phyloP scores from a whole-genome alignment of 257 asterid species.

The Primulina tabacum region DNA sequence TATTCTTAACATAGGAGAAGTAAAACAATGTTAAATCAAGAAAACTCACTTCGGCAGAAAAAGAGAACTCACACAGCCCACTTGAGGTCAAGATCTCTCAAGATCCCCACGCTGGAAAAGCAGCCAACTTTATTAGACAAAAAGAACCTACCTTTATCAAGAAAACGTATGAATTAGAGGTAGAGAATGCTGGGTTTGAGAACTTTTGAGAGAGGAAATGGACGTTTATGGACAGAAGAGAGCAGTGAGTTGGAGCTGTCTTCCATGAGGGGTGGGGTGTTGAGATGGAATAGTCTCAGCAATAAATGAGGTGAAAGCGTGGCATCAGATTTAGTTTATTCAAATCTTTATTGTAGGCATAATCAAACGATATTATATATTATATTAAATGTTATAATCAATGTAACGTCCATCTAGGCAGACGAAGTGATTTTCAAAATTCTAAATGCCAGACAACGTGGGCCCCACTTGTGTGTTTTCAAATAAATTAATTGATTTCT shows the following conservation, averaged over 20 bases:
- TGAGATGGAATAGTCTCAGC: slow-evolving; percentile 44
- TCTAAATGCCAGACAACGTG: not conserved
- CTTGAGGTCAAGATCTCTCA: slow-evolving; percentile 26
- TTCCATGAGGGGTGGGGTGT: slow-evolving; percentile 15
- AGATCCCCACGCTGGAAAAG: slow-evolving; percentile 24
- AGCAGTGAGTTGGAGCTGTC: slow-evolving; percentile 33
- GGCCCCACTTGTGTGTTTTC: not conserved
- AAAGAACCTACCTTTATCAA: slow-evolving; percentile 3
- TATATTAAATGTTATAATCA: not conserved
- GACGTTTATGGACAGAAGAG: slow-evolving; percentile 28
- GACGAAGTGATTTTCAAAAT: not conserved
- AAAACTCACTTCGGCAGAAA: slow-evolving; percentile 33
- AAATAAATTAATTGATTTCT: no score
- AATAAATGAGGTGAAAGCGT: slow-evolving; percentile 47
- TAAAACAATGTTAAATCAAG: slow-evolving; percentile 33
- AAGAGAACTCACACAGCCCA: slow-evolving; percentile 39
- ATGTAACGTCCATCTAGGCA: not conserved
- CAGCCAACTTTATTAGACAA: slow-evolving; percentile 23
- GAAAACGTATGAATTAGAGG: slow-evolving; percentile 18
- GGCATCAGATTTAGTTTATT: slow-evolving; percentile 29
- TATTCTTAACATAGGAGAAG: slow-evolving; percentile 20
- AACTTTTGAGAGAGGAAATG: slow-evolving; percentile 36
- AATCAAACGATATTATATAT: not conserved
- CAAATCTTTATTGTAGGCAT: not conserved
- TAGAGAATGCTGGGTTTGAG: slow-evolving; percentile 18